Base-by-base conservation (phyloP, 352 stramenopile species). In the Phytophthora citrophthora region DNA sequence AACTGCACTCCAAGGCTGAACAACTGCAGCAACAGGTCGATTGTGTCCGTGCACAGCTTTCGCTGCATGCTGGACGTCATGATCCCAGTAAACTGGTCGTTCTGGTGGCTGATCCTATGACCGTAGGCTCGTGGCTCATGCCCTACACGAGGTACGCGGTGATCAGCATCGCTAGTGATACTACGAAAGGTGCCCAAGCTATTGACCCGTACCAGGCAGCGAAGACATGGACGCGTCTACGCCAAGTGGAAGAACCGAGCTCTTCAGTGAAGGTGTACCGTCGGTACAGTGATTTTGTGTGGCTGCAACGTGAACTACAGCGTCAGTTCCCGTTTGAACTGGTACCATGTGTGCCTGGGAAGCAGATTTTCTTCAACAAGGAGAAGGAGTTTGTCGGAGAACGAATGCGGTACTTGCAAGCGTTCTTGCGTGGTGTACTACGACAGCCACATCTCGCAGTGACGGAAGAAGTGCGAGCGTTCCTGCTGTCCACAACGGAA, bases 261-360 rank as follows among this genome's bases (percentile, higher is more conserved):
- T 86, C 84, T 2, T 93, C 79, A 2, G 86, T 95, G 36, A 91
- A 91, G 38, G 86, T 95, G 4, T 95, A 95, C 52, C 84, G 86
- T 16, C 84, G 86, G 5, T 95, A 93, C 75, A 93, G 84, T 54
- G 86, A 95, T 67, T 95, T 95, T 79, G 71, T 93, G 47, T 95
- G 86, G 86, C 73, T 95, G 34, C 83, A 93, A 54, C 68, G 75
- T 13, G 79, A 90, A 50, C 57, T 95, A 10, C 70, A 78, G 39
- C 77, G 76, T 39, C 66, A 81, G n/a, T 93, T 89, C 41, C 86
- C 86, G 16, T 90, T 88, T 46, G 76, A 91, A 23, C 66, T 95
- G 29, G 83, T 95, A 11, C 86, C 86, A 18, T 88, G 74, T 15
- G 70, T 95, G 16, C 86, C 86, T 0, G 84, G 72, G 5, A 95